These are phyloP conservation scores for Cryphonectria radicalis DNA, from an alignment of 2,329 filamentous ascomycete genomes.

Conservation along the genomic window DNA sequence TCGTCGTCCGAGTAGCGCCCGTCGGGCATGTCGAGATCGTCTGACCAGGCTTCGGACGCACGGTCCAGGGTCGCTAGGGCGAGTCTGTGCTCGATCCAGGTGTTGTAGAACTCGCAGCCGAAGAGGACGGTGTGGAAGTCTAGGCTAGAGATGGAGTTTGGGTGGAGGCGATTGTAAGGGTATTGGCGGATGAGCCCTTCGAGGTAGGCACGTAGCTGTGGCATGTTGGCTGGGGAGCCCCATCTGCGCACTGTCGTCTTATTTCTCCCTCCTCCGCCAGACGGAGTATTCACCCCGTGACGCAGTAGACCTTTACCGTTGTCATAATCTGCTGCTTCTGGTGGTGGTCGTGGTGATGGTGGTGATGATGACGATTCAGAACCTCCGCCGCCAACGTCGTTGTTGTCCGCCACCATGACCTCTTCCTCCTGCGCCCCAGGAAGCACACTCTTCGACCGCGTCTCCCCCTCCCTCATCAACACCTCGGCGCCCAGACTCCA, in stretches of 20 bases:
- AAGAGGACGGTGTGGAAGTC: conserved; percentile 85
- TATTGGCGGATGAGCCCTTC: conserved; percentile 78
- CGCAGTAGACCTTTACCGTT: conserved; percentile 19
- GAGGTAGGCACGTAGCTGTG: conserved; percentile 65
- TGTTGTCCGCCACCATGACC: conserved; percentile 19
- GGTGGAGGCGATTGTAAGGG: conserved; percentile 67
- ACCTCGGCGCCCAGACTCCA: conserved; percentile 90
- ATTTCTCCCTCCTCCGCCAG: conserved; percentile 23
- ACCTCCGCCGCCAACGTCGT: conserved; percentile 13
- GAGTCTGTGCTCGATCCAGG: conserved; percentile 62
- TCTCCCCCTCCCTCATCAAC: conserved; percentile 65
- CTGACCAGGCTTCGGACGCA: conserved; percentile 41
- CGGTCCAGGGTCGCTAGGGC: conserved; percentile 45
- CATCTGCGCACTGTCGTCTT: conserved; percentile 39
- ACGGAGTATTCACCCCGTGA: background rate
- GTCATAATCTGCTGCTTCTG: background rate
- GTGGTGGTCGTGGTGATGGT: background rate
- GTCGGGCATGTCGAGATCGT: conserved; percentile 38
- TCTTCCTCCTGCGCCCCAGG: background rate
- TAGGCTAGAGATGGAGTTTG: conserved; percentile 64
- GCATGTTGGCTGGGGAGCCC: conserved; percentile 52
- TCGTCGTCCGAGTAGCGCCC: conserved; percentile 29
- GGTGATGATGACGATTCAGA: background rate
- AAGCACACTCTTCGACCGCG: conserved; percentile 7
- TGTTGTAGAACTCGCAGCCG: conserved; percentile 78